Evolutionary conservation across 208 protist genomes (phyloP).

Genomic region (Leishmania lainsoni): DNA sequence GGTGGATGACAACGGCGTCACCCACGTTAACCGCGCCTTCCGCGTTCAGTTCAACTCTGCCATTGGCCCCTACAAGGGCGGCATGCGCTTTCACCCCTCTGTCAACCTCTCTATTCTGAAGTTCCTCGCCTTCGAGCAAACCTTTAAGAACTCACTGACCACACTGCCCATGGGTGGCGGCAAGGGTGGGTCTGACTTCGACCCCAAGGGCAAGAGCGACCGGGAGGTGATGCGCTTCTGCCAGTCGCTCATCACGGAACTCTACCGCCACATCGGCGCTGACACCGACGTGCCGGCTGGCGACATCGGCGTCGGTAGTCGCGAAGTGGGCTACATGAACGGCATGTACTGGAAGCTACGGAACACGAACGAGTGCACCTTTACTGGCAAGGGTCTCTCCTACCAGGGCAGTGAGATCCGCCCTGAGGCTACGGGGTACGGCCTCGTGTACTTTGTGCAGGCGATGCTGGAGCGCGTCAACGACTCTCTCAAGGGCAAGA

Average conservation of each 20-base stretch:
- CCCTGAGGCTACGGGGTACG: slow-evolving; percentile 95
- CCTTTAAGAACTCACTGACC: slow-evolving; percentile 95
- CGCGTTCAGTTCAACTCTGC: slow-evolving; percentile 94
- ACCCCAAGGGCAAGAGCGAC: slow-evolving; percentile 93
- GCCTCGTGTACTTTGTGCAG: slow-evolving; percentile 89
- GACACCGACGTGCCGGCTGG: slow-evolving; percentile 95
- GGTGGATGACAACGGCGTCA: slow-evolving; percentile 86
- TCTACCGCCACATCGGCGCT: slow-evolving; percentile 88
- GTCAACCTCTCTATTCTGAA: slow-evolving; percentile 93
- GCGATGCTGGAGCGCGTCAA: slow-evolving; percentile 73
- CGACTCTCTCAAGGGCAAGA: slow-evolving; percentile 73
- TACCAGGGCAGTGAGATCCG: slow-evolving; percentile 93
- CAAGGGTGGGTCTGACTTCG: slow-evolving; percentile 95
- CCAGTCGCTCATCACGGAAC: slow-evolving; percentile 91
- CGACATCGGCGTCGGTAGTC: slow-evolving; percentile 93
- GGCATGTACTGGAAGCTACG: slow-evolving; percentile 90
- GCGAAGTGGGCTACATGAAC: slow-evolving; percentile 93
- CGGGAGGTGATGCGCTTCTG: slow-evolving; percentile 95
- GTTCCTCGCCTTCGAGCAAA: slow-evolving; percentile 97
- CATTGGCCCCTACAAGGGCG: slow-evolving; percentile 96
- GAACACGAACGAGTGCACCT: slow-evolving; percentile 80
- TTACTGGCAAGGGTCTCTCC: slow-evolving; percentile 91
- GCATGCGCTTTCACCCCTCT: slow-evolving; percentile 79
- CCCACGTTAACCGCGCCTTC: slow-evolving; percentile 91
- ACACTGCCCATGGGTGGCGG: slow-evolving; percentile 92